These are phyloP conservation scores for Leccinellum rugosiceps DNA, from an alignment of 768 basidiomycete species.

Conservation along the genomic window DNA sequence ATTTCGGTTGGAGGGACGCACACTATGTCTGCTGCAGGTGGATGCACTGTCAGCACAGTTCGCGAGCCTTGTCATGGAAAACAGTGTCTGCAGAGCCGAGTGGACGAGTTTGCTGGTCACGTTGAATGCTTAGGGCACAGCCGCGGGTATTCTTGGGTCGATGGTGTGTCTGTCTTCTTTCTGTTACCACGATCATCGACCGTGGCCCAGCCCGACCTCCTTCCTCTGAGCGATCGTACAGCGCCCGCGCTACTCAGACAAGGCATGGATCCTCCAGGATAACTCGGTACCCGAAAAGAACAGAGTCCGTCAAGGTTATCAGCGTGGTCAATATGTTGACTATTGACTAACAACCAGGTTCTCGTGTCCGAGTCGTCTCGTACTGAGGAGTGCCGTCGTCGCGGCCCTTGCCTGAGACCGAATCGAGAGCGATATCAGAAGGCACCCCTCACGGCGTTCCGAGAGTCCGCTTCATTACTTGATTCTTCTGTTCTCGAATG, in stretches of 20 bases:
- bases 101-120: constrained; percentile 37
- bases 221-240: constrained; percentile 87
- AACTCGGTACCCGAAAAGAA: constrained; percentile 32
- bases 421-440: not conserved
- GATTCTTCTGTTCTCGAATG: not conserved
- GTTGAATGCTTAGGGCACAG: constrained; percentile 30
- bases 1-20: constrained; percentile 73
- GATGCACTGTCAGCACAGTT: constrained; percentile 67
- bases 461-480: not conserved
- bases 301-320: constrained; percentile 53
- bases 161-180: not conserved
- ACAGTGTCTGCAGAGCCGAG: constrained; percentile 20
- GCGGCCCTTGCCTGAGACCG: constrained; percentile 32
- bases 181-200: not conserved
- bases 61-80: constrained; percentile 60
- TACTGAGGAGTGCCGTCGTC: constrained; percentile 23
- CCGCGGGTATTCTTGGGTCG: too few relatives aligned
- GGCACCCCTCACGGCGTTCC: not conserved
- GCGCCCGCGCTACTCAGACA: constrained; percentile 67
- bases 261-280: constrained; percentile 65
- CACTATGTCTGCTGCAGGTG: constrained; percentile 75
- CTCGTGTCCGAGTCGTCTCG: not conserved
- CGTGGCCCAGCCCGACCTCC: constrained; percentile 68
- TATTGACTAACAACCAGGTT: constrained; percentile 86
- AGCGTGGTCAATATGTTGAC: too few relatives aligned